phyloP scores from a whole-genome alignment of 2,329 filamentous ascomycete genomes.

The Hymenoscyphus salicellus region DNA sequence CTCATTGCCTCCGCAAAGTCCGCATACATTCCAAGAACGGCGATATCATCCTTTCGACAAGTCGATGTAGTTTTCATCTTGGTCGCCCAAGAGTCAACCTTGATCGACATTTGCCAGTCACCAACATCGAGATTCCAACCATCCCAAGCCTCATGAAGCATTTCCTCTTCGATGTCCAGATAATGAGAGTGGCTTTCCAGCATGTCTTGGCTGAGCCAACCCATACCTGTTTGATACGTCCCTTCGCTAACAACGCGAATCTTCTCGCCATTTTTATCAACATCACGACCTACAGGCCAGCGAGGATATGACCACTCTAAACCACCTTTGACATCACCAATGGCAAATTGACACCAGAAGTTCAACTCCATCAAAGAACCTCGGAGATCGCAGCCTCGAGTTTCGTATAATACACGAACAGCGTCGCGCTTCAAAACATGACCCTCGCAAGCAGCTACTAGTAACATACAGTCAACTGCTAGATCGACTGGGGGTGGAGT shows the following conservation, averaged over 20 bases:
- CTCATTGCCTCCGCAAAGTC: slow-evolving; percentile 60
- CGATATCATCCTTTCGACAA: slow-evolving; percentile 27
- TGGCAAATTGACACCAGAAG: slow-evolving; percentile 95
- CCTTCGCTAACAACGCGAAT: slow-evolving; percentile 77
- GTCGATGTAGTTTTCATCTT: slow-evolving; percentile 24
- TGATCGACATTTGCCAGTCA: slow-evolving; percentile 50
- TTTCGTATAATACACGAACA: slow-evolving; percentile 66
- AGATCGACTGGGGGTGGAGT: slow-evolving; percentile 61
- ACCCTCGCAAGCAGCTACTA: slow-evolving; percentile 84
- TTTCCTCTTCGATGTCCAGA: slow-evolving; percentile 56
- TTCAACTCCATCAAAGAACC: slow-evolving; percentile 80
- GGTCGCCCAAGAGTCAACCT: slow-evolving; percentile 41
- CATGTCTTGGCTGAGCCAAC: slow-evolving; percentile 65
- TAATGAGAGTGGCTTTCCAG: slow-evolving; percentile 38
- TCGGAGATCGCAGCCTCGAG: slow-evolving; percentile 70
- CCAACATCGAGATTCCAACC: slow-evolving; percentile 65
- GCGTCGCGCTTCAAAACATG: slow-evolving; percentile 70
- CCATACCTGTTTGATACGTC: slow-evolving; percentile 78
- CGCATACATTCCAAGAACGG: slow-evolving; percentile 50
- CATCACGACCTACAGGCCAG: slow-evolving; percentile 69
- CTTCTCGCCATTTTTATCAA: slow-evolving; percentile 63
- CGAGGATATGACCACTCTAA: slow-evolving; percentile 84
- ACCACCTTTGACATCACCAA: slow-evolving; percentile 84
- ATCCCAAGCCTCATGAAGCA: slow-evolving; percentile 62
- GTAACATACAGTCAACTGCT: slow-evolving; percentile 74